Percentiles rank a stretch among this genome's conserved stretches.
Conservation (phyloP, 805 yeast genomes). For the Candida morakotiae region DNA sequence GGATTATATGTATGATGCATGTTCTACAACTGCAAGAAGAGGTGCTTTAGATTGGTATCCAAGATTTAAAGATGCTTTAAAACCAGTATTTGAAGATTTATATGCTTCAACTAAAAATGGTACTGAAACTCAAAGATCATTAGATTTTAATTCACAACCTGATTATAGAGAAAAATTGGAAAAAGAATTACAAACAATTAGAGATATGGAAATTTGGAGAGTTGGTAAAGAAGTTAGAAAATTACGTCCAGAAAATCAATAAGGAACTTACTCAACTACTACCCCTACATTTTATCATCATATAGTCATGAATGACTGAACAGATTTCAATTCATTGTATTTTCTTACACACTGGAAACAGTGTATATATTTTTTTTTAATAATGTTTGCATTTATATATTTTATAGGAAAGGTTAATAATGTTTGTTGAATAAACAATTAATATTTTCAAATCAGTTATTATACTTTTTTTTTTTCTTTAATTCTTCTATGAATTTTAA, state of each 20-base stretch:
- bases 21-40: conserved; percentile 99
- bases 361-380: too few species aligned
- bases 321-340: conserved; percentile 25
- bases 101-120: conserved; percentile 95
- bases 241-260: conserved; percentile 98
- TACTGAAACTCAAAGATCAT: conserved; percentile 95
- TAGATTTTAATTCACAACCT: conserved; percentile 96
- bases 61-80: conserved; percentile 95
- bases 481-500: too few species aligned
- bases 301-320: conserved; percentile 42
- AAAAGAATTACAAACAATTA: conserved; percentile 86
- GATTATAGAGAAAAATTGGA: conserved; percentile 97
- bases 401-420: background rate
- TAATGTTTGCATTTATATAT: too few species aligned
- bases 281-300: conserved; percentile 5
- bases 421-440: conserved; percentile 45
- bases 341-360: too few species aligned
- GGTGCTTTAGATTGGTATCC: conserved; percentile 99
- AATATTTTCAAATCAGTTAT: conserved; percentile 2
- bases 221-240: conserved; percentile 99
- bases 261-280: conserved; percentile 24
- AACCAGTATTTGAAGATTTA: conserved; percentile 96
- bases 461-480: background rate
- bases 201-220: conserved; percentile 98
- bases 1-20: conserved; percentile 99